Evolutionary conservation across 2,329 filamentous ascomycete genomes (phyloP).

Genomic region (Exophiala bonariae): DNA sequence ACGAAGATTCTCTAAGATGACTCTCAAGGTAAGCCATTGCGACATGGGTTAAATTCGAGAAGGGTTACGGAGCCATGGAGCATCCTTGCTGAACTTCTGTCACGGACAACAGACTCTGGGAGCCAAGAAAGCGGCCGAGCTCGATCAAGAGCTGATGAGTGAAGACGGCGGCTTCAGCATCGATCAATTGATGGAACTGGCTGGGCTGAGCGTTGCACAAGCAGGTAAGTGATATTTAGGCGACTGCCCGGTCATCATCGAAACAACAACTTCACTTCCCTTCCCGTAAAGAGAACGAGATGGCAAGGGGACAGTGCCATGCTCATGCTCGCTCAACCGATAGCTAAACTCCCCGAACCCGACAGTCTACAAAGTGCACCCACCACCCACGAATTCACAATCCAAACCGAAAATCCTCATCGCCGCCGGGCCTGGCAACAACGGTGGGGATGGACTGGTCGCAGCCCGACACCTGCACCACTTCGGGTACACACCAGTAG

Average conservation of each 20-base stretch:
- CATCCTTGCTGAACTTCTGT: too few species aligned
- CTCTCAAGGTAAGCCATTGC: constrained; percentile 40
- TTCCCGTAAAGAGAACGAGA: too few species aligned
- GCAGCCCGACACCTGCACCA: constrained; percentile 88
- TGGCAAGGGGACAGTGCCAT: too few species aligned
- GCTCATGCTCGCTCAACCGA: too few species aligned
- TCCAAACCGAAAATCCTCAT: constrained; percentile 75
- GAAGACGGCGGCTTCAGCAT: constrained; percentile 80
- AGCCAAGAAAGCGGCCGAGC: constrained; percentile 80
- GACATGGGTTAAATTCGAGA: too few species aligned
- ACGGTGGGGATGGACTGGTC: constrained; percentile 84
- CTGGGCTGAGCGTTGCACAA: constrained; percentile 89
- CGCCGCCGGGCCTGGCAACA: constrained; percentile 83
- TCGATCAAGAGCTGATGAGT: constrained; percentile 94
- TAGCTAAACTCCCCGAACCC: too few species aligned
- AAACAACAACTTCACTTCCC: too few species aligned
- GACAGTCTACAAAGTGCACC: constrained; percentile 85
- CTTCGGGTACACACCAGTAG: constrained; percentile 83
- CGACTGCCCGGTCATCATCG: too few species aligned
- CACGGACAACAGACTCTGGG: constrained; percentile 77
- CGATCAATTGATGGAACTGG: constrained; percentile 96
- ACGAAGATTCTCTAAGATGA: constrained; percentile 35
- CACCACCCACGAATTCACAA: too few species aligned
- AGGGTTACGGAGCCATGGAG: too few species aligned
- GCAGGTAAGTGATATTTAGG: constrained; percentile 71